phyloP scores from a whole-genome alignment of 2,329 filamentous ascomycete genomes.

The Parastagonospora avenae region DNA sequence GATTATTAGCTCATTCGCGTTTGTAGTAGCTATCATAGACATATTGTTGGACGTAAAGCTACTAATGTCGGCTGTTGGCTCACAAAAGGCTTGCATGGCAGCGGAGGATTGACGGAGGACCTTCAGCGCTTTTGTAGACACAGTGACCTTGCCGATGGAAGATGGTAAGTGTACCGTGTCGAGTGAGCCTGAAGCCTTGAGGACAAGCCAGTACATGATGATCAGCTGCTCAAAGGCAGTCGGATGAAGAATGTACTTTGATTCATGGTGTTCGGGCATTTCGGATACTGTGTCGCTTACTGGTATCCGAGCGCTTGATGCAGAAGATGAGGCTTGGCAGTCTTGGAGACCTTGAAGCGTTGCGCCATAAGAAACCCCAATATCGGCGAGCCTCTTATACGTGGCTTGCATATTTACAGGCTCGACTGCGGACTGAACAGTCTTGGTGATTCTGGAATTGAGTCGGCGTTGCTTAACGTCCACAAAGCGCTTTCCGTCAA shows the following conservation, averaged over 20 bases:
- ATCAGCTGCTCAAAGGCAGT: constrained; percentile 33
- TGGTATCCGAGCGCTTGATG: constrained; percentile 30
- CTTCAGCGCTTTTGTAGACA: constrained; percentile 18
- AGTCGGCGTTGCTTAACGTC: constrained; percentile 14
- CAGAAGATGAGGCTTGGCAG: constrained; percentile 47
- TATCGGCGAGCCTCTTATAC: constrained; percentile 54
- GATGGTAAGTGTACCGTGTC: constrained; percentile 28
- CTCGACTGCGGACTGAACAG: constrained; percentile 7
- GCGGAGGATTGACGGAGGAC: constrained; percentile 3
- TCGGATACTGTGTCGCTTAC: constrained; percentile 23
- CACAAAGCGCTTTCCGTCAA: constrained; percentile 39
- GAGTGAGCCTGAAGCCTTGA: constrained; percentile 14
- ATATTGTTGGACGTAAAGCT: constrained; percentile 20
- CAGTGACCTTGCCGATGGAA: constrained; percentile 26
- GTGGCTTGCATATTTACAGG: constrained; percentile 39
- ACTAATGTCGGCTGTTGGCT: constrained; percentile 7
- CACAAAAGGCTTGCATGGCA: constrained; percentile 21
- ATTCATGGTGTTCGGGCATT: constrained; percentile 36
- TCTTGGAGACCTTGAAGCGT: constrained; percentile 59
- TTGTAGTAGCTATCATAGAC: constrained; percentile 28
- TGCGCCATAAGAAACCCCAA: constrained; percentile 58
- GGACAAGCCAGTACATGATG: constrained; percentile 34
- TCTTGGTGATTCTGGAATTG: constrained; percentile 8
- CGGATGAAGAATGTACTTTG: constrained; percentile 32
- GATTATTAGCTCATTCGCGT: constrained; percentile 19